Percentiles rank a stretch among this genome's conserved stretches.
These are phyloP conservation scores for Colletotrichum sojae DNA, from an alignment of 2,329 filamentous ascomycete species.

Conservation along the genomic window DNA sequence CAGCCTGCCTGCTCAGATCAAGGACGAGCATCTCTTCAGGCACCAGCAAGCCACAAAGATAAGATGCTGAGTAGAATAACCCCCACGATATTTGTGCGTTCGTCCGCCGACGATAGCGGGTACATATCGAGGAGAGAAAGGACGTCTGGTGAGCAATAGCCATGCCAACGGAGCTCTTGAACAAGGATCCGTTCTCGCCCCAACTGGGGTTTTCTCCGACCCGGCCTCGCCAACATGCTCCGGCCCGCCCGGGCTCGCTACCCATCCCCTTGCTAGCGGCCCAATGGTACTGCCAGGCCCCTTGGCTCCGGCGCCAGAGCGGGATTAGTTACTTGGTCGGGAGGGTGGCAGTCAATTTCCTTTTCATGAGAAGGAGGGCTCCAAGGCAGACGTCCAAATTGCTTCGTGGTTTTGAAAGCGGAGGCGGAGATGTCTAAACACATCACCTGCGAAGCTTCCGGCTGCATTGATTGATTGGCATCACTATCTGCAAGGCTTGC, in stretches of 20 bases:
- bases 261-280: conserved; percentile 26
- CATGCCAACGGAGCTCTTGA: background rate
- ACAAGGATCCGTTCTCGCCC: conserved; percentile 9
- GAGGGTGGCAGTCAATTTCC: conserved; percentile 7
- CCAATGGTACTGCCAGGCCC: conserved; percentile 11
- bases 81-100: background rate
- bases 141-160: no score
- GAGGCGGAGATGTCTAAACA: background rate
- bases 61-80: conserved; percentile 17
- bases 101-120: background rate
- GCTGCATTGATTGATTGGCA: no score
- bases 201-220: conserved; percentile 19
- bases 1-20: background rate
- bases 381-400: background rate
- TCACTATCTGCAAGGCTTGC: no score
- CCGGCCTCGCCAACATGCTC: conserved; percentile 31
- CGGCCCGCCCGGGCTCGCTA: conserved; percentile 24
- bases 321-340: conserved; percentile 13
- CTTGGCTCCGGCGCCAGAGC: conserved; percentile 26
- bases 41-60: conserved; percentile 15
- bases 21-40: background rate
- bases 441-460: background rate
- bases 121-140: no score
- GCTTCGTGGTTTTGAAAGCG: background rate
- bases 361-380: no score